phyloP scores from a whole-genome alignment of 2,329 filamentous ascomycete species.

The Nigrograna mackinnonii region DNA sequence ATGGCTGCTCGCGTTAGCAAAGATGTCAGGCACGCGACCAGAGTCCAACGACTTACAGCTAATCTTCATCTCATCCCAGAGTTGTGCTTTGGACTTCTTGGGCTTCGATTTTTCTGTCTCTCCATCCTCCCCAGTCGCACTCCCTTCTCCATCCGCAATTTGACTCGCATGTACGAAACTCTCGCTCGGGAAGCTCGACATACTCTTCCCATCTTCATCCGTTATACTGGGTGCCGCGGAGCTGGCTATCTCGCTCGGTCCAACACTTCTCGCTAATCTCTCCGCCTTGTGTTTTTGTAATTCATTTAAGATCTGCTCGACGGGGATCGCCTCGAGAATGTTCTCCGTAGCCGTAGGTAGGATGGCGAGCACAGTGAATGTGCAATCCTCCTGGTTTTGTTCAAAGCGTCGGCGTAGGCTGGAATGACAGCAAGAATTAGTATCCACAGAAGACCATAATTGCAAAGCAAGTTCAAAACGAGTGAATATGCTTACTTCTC shows the following conservation, averaged over 20 bases:
- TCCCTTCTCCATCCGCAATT: conserved; percentile 56
- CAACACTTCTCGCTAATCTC: conserved; percentile 63
- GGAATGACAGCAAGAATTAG: conserved; percentile 1
- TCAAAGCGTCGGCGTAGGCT: conserved; percentile 95
- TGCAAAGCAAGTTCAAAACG: not conserved
- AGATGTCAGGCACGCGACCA: too few species aligned
- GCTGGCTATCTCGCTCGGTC: conserved; percentile 58
- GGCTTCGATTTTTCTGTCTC: too few species aligned
- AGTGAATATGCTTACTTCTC: conserved; percentile 74
- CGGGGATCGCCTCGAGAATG: conserved; percentile 83
- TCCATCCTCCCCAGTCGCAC: conserved; percentile 47
- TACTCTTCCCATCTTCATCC: conserved; percentile 82
- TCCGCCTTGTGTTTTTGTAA: conserved; percentile 90
- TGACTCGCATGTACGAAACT: conserved; percentile 79
- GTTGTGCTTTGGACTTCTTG: conserved; percentile 84
- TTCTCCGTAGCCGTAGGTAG: conserved; percentile 90
- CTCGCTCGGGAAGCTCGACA: conserved; percentile 73
- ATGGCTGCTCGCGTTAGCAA: conserved; percentile 63
- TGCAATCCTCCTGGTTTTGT: conserved; percentile 98
- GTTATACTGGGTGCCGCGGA: conserved; percentile 65
- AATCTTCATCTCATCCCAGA: conserved; percentile 98
- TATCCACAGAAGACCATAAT: too few species aligned
- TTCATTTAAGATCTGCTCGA: conserved; percentile 90
- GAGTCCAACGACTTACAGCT: conserved; percentile 68
- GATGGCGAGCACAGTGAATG: conserved; percentile 94